Conservation (phyloP, 345 rosid genomes). For the Lepidium africanum region DNA sequence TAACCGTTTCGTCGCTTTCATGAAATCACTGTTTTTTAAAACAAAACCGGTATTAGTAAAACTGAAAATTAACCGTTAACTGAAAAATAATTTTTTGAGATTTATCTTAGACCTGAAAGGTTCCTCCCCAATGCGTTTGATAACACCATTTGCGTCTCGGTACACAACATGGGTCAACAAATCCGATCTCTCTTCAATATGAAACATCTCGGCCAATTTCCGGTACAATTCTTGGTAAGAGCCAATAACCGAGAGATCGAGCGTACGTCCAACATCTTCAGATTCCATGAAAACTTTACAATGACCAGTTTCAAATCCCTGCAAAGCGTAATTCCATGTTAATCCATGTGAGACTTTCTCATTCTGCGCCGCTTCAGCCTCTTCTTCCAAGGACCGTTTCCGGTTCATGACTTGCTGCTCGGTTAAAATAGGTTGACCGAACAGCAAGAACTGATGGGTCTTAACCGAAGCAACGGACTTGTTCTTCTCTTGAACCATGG, state of each 20-base stretch:
- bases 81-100: neutral
- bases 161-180: slow-evolving; percentile 55
- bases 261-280: slow-evolving; percentile 79
- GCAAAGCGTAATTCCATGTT: slow-evolving; percentile 41
- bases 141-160: slow-evolving; percentile 52
- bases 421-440: slow-evolving; percentile 75
- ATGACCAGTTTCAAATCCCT: slow-evolving; percentile 53
- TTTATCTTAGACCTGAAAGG: slow-evolving; percentile 69
- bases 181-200: slow-evolving; percentile 60
- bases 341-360: slow-evolving; percentile 35
- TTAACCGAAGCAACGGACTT: slow-evolving; percentile 45
- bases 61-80: neutral
- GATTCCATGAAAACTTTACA: slow-evolving; percentile 95
- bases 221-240: slow-evolving; percentile 72
- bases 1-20: slow-evolving; percentile 58
- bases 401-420: slow-evolving; percentile 39
- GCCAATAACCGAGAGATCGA: slow-evolving; percentile 62
- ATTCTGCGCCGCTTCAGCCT: slow-evolving; percentile 16
- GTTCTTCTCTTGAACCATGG: slow-evolving; percentile 37
- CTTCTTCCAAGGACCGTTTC: slow-evolving; percentile 28
- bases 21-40: slow-evolving; percentile 48
- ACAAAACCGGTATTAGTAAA: neutral
- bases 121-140: slow-evolving; percentile 62
- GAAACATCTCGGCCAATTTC: slow-evolving; percentile 69
- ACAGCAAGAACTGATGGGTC: slow-evolving; percentile 68